Evolutionary conservation across 2,329 filamentous ascomycete species (phyloP).

Genomic region (Colletotrichum destructivum): DNA sequence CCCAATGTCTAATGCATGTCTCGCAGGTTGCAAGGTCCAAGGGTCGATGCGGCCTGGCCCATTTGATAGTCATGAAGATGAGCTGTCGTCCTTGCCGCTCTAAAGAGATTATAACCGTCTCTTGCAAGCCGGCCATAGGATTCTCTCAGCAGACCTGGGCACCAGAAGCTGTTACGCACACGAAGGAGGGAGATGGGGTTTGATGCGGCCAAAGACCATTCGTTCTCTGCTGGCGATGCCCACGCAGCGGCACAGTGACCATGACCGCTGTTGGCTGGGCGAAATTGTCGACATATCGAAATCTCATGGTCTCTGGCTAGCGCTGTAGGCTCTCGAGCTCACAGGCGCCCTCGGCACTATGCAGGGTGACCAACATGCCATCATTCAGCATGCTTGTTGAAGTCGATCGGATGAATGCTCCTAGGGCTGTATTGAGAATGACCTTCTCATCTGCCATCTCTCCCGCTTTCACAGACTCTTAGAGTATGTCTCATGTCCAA

Average conservation of each 20-base stretch:
- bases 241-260: conserved; percentile 12
- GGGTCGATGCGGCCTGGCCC: conserved; percentile 36
- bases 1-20: conserved; percentile 44
- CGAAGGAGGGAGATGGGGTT: neutral
- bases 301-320: conserved; percentile 6
- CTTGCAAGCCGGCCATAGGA: neutral
- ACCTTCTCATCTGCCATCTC: neutral
- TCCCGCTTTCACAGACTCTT: neutral
- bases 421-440: neutral
- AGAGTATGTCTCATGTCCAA: neutral
- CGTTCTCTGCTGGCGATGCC: conserved; percentile 11
- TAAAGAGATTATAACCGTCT: conserved; percentile 6
- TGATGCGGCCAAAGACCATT: conserved; percentile 4
- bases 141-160: neutral
- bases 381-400: conserved; percentile 36
- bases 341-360: conserved; percentile 22
- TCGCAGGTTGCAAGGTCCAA: conserved; percentile 40
- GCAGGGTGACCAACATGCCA: conserved; percentile 37
- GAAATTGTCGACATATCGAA: conserved; percentile 14
- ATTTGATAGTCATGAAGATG: conserved; percentile 35
- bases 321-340: neutral
- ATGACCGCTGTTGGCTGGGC: conserved; percentile 25
- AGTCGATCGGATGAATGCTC: conserved; percentile 28
- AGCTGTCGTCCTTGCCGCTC: conserved; percentile 33
- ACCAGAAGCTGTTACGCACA: neutral